phyloP scores from a whole-genome alignment of 441 rosid genomes.

The Gossypium davidsonii region DNA sequence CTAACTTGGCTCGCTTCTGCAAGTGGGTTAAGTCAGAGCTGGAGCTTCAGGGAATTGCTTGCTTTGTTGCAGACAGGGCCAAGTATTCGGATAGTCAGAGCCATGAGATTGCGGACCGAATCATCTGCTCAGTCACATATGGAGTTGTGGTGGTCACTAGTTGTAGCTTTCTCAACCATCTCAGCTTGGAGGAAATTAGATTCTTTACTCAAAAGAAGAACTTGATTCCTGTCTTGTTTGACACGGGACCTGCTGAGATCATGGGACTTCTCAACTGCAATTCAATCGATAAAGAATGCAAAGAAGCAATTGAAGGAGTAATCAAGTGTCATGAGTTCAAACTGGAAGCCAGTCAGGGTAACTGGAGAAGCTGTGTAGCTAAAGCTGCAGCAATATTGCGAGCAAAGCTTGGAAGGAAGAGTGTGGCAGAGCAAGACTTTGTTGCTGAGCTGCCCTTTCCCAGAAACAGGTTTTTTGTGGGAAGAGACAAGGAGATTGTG shows the following conservation, averaged over 20 bases:
- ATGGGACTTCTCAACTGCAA: slow-evolving; percentile 51
- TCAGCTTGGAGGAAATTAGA: slow-evolving; percentile 75
- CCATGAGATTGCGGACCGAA: slow-evolving; percentile 80
- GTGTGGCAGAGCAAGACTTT: slow-evolving; percentile 41
- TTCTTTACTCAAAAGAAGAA: slow-evolving; percentile 91
- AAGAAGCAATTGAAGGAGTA: slow-evolving; percentile 77
- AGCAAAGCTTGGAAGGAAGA: slow-evolving; percentile 76
- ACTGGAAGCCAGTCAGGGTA: slow-evolving; percentile 64
- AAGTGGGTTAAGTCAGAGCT: slow-evolving; percentile 95
- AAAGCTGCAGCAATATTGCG: slow-evolving; percentile 48
- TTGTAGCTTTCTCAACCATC: slow-evolving; percentile 55
- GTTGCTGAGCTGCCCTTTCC: slow-evolving; percentile 57
- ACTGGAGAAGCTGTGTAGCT: slow-evolving; percentile 74
- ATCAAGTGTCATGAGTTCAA: slow-evolving; percentile 69
- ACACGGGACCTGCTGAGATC: slow-evolving; percentile 55
- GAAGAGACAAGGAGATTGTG: slow-evolving; percentile 59
- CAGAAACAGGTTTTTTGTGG: slow-evolving; percentile 59
- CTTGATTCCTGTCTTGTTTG: slow-evolving; percentile 71
- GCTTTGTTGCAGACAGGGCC: slow-evolving; percentile 82
- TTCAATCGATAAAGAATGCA: slow-evolving; percentile 60
- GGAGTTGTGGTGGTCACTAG: slow-evolving; percentile 70
- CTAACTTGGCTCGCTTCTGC: slow-evolving; percentile 69
- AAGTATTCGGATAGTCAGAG: slow-evolving; percentile 71
- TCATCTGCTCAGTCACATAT: slow-evolving; percentile 45
- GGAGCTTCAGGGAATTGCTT: slow-evolving; percentile 88